Percentiles rank a stretch among this genome's conserved stretches.
These are phyloP conservation scores for Colletotrichum siamense DNA, from an alignment of 2,329 filamentous ascomycete genomes.

Conservation along the genomic window DNA sequence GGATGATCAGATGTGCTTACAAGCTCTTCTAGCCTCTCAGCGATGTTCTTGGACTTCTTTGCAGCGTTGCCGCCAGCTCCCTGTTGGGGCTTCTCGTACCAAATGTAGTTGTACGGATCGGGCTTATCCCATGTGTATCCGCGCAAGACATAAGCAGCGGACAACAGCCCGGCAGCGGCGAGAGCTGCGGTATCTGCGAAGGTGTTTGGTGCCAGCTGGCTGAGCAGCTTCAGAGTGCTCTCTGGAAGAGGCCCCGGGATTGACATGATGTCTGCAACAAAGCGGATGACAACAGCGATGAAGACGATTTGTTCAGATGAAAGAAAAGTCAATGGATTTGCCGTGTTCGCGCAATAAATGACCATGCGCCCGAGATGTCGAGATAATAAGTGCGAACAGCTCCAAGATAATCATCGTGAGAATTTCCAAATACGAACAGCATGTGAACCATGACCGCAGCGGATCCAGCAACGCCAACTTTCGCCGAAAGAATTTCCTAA, in stretches of 20 bases:
- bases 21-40: slow-evolving; percentile 34
- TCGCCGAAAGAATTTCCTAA: background rate
- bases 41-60: slow-evolving; percentile 51
- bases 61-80: slow-evolving; percentile 27
- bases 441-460: background rate
- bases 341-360: background rate
- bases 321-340: background rate
- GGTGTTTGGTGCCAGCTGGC: slow-evolving; percentile 25
- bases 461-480: background rate
- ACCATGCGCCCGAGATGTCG: background rate
- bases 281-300: background rate
- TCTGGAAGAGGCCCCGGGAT: slow-evolving; percentile 5
- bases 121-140: slow-evolving; percentile 52
- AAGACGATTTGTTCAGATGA: background rate
- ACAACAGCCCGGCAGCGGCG: slow-evolving; percentile 26
- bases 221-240: slow-evolving; percentile 6
- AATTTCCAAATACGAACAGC: background rate
- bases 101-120: slow-evolving; percentile 53
- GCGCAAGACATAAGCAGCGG: slow-evolving; percentile 42
- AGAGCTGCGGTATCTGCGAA: slow-evolving; percentile 29
- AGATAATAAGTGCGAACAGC: background rate
- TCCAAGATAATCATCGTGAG: background rate
- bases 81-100: slow-evolving; percentile 51
- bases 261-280: background rate
- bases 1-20: slow-evolving; percentile 16